A percentile compares a stretch with the other conserved stretches of the same genome.
Evolutionary conservation across 371 early-diverging fungal species (phyloP).

Genomic region (Haplosporangium sp.): DNA sequence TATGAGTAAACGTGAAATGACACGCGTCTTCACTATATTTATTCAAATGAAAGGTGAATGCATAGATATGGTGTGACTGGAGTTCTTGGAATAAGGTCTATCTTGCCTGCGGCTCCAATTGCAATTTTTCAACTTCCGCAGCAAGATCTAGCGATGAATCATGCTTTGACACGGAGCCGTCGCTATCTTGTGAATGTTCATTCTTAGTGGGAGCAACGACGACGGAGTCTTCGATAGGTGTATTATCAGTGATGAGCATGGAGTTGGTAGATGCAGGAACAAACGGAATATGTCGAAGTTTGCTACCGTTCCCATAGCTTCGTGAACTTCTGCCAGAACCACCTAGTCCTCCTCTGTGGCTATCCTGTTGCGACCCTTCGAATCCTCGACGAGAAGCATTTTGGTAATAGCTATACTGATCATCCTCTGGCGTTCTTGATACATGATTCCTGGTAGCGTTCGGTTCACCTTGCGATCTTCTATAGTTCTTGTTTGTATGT

Average conservation of each 20-base stretch:
- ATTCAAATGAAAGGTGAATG: too few relatives aligned
- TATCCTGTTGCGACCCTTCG: constrained; percentile 6
- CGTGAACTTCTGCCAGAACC: background rate
- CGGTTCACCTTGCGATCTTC: background rate
- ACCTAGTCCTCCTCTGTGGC: background rate
- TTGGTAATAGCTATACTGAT: constrained; percentile 19
- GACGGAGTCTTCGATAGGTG: background rate
- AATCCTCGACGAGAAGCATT: constrained; percentile 9
- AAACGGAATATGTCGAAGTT: constrained; percentile 22
- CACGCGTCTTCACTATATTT: too few relatives aligned
- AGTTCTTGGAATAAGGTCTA: too few relatives aligned
- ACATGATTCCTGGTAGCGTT: background rate
- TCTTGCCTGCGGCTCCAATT: constrained; percentile 1
- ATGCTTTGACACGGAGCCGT: background rate
- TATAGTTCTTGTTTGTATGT: background rate
- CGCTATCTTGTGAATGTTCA: too few relatives aligned
- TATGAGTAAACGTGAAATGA: too few relatives aligned
- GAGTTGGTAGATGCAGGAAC: constrained; percentile 35
- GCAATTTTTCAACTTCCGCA: constrained; percentile 17
- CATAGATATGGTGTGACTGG: too few relatives aligned
- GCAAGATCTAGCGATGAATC: constrained; percentile 9
- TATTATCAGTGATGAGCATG: constrained; percentile 7
- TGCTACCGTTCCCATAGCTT: background rate
- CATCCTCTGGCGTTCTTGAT: background rate
- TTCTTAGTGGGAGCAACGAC: too few relatives aligned